Evolutionary conservation across 2,329 filamentous ascomycete species (phyloP), one percentile per base, ranked within the genome.

Genomic region (Akanthomyces dipterigenus): DNA sequence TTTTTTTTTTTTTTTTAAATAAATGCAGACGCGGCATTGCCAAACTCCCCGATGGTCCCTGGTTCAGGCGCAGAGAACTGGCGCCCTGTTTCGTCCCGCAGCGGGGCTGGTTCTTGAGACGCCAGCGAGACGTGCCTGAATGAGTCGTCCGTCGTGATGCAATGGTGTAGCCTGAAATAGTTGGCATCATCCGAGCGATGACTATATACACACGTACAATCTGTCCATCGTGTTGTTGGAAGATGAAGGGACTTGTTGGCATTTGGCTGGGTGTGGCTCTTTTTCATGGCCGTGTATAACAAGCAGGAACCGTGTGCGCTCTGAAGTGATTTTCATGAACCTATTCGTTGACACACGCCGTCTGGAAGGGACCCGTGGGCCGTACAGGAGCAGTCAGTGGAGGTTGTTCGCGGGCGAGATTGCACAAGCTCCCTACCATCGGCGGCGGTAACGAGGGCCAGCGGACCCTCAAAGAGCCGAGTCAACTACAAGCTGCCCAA

Each of bases 81-180:
- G 36, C 36, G 11, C 20, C 57, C n/a, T 54, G 40, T 54, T 60
- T 46, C 38, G 57, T 46, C 36, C 42, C 36, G n/a, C 5, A 20
- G 48, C 5, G 38, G 56, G 48, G 26, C 5, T n/a, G n/a, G 2
- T 54, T 60, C 57, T 53, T 54, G 57, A 60, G 49, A 60, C 57
- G 49, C 49, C 28, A 20, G 48, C 57, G 57, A 53, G 57, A 60
- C 57, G 38, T 6, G 38, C 16, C 38, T 38, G 18, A 56, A n/a
- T 14, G 28, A 18, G 18, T 26, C 22, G 24, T 48, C 22, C 24
- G 22, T 9, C 8, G 5, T 50, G 24, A 31, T 58, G 55, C 55
- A 50, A 50, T 34, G 11, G 14, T 12, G 31, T 14, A 56, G 22
- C 38, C 8, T 7, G 14, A 12, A 2, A 5, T 7, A 22, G 20